phyloP scores from a whole-genome alignment of 2,329 filamentous ascomycete genomes.

The Colletotrichum godetiae region DNA sequence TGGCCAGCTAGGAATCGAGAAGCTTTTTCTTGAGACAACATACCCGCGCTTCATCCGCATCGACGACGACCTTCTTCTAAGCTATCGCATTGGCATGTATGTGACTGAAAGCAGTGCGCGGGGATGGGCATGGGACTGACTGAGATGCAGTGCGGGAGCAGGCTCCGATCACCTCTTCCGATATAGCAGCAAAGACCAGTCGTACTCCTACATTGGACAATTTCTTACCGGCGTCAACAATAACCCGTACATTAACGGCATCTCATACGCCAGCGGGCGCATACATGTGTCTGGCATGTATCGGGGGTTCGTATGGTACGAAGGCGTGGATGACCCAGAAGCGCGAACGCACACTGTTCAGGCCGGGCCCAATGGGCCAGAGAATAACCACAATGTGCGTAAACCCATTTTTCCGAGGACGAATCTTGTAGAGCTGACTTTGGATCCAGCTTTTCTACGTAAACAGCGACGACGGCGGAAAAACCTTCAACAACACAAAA shows the following conservation, averaged over 20 bases:
- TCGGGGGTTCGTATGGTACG: conserved; percentile 32
- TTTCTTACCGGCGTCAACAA: conserved; percentile 31
- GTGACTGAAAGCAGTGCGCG: background rate
- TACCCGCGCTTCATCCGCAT: conserved; percentile 25
- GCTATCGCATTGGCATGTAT: conserved; percentile 32
- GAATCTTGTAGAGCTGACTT: background rate
- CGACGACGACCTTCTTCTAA: conserved; percentile 23
- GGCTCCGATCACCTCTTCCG: conserved; percentile 30
- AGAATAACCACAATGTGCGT: conserved; percentile 25
- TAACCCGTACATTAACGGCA: conserved; percentile 34
- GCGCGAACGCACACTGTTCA: conserved; percentile 27
- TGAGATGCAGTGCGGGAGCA: conserved; percentile 17
- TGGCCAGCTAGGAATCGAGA: conserved; percentile 25
- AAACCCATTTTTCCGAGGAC: fast-evolving
- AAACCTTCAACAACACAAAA: conserved; percentile 10
- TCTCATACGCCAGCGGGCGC: conserved; percentile 25
- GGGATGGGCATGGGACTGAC: background rate
- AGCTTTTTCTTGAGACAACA: conserved; percentile 30
- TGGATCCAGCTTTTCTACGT: conserved; percentile 22
- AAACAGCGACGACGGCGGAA: conserved; percentile 19
- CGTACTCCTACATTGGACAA: conserved; percentile 30
- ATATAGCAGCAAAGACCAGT: conserved; percentile 12
- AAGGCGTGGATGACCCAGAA: conserved; percentile 29
- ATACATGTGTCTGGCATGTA: conserved; percentile 33
- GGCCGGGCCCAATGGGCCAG: conserved; percentile 31